These are phyloP conservation scores for Oxytropis ochrocephala DNA, from an alignment of 306 rosid genomes.

Conservation along the genomic window DNA sequence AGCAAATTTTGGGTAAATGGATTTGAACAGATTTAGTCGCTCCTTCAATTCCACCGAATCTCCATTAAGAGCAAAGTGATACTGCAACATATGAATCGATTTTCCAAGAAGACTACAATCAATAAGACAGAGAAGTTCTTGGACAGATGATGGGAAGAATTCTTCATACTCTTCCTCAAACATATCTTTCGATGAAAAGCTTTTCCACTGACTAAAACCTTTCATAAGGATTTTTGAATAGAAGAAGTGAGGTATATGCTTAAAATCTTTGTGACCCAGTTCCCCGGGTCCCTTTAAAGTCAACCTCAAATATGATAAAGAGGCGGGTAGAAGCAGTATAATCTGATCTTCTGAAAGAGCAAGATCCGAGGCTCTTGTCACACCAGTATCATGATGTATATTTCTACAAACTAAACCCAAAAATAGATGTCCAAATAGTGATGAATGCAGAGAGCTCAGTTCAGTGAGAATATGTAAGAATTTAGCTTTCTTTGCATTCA, in stretches of 20 bases:
- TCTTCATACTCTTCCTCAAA: slow-evolving; percentile 63
- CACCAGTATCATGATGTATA: slow-evolving; percentile 23
- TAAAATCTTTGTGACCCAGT: slow-evolving; percentile 28
- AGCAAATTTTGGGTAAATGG: slow-evolving; percentile 35
- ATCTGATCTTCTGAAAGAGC: slow-evolving; percentile 53
- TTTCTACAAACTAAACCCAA: slow-evolving; percentile 34
- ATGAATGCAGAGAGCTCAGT: slow-evolving; percentile 65
- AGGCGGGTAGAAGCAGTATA: slow-evolving; percentile 68
- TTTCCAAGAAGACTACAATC: slow-evolving; percentile 79
- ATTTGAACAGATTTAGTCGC: slow-evolving; percentile 53
- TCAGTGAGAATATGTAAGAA: slow-evolving; percentile 60
- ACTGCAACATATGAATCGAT: slow-evolving; percentile 52
- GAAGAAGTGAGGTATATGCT: slow-evolving; percentile 37
- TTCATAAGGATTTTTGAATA: slow-evolving; percentile 63
- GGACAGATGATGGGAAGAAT: slow-evolving; percentile 50
- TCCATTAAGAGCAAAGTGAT: slow-evolving; percentile 50
- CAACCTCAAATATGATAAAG: slow-evolving; percentile 56
- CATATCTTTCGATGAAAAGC: slow-evolving; percentile 49
- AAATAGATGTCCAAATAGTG: slow-evolving; percentile 64
- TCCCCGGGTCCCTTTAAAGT: slow-evolving; percentile 39
- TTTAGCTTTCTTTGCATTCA: slow-evolving; percentile 47
- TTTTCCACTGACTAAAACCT: slow-evolving; percentile 63
- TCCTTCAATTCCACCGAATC: slow-evolving; percentile 44
- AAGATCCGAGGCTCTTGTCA: slow-evolving; percentile 20
- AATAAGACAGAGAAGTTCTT: slow-evolving; percentile 47